Evolutionary conservation across 768 basidiomycete genomes (phyloP), one percentile per base, ranked within the genome.

Genomic region (Phylloporus sp.): DNA sequence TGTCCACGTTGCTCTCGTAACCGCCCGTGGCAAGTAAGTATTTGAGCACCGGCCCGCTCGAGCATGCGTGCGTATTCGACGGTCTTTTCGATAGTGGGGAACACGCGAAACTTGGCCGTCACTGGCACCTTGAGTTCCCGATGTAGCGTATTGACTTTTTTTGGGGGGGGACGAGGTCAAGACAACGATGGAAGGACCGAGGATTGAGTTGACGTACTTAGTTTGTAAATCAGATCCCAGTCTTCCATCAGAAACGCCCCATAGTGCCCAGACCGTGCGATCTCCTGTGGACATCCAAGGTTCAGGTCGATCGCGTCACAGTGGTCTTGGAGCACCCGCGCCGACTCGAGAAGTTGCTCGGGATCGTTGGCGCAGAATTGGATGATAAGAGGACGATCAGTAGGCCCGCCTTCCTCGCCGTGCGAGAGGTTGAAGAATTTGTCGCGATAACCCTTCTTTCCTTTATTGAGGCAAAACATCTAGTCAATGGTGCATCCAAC

Each of bases 241-340:
- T 97, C 91, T 49, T 98, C 93, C 71, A 93, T 90, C 45, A 98
- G 62, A 70, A 89, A 98, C 0, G 85, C 77, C 0, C 96, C 95
- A 53, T 97, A 99, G 33, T 76, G 76, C 0, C 96, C 95, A 21
- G 80, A 74, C 52, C 79, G 79, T 1, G 95, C 96, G 46, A 99
- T 97, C 37, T 95, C 92, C 60, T 99, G 95, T 0, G 95, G 95
- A 62, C 96, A 90, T 1, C 92, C 87, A 52, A 93, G 70, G 63
- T 99, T 98, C 65, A 99, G 75, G 63, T 99, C 96, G 27, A 98
- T 80, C 0, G 90, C 96, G 66, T 99, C 95, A 59, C 91, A 94
- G 48, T 84, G 74, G 0, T 73, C 68, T 57, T 92, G 84, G 7
- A 99, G 74, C 8, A 78, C 72, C 57, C 76, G 78, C 0, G 96